Base-by-base conservation (phyloP, 345 rosid species). In the Heritiera fomes region DNA sequence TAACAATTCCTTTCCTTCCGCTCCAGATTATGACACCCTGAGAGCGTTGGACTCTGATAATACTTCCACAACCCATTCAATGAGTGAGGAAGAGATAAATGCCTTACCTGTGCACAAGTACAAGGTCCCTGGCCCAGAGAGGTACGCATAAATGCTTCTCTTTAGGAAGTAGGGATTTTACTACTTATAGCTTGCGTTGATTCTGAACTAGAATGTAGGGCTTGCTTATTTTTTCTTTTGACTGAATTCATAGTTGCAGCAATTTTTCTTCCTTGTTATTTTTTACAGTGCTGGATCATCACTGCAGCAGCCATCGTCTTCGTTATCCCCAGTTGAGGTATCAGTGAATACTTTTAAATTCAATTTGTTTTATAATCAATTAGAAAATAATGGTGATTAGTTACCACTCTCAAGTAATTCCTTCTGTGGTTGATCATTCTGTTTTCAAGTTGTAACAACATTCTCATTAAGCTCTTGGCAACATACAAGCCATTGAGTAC, bases 71-170 rank as follows among this genome's bases (percentile, higher is more conserved):
- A 75, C 82, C 56, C 85, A 79, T 80, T 87, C 96, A 38, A 90
- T 91, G 96, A 91, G 87, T 23, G 93, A 91, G 82, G 96, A 90
- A 70, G 93, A 90, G 87, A 91, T 91, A 80, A 91, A 91, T 85
- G 85, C 92, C 63, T 83, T 90, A 55, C 93, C 96, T 47, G 88
- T 91, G 76, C 92, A 90, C 80, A 88, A 87, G 81, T 87, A 90
- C 73, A 91, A 86, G 86, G 86, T 80, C 71, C 78, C 87, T 75
- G 80, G 84, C 49, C 43, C 78, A 4, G 85, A 90, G 71, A 87
- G 84, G 93, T 91, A 80, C 68, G 87, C 77, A 75, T 7, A 46
- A 34, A 14, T 55, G 7, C 45, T 49, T 41, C 46, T 75, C 4
- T 62, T 52, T 47, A 30, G 8, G 49, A 75, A 34, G 47, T 62